Conservation (phyloP, 306 rosid genomes). For the Medicago lupulina region DNA sequence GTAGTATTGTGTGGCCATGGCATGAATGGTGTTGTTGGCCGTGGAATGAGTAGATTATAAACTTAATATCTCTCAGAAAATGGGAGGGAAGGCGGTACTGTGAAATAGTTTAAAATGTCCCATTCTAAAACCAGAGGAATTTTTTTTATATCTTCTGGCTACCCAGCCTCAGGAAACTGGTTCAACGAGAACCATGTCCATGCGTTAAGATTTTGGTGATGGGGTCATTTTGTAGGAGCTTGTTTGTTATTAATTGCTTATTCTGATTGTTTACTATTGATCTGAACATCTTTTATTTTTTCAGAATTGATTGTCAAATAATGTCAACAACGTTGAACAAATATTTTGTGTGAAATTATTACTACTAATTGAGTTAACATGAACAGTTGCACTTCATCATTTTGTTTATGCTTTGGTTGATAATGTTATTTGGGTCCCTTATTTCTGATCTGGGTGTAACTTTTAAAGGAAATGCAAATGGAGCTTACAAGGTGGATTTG, state of each 20-base stretch:
- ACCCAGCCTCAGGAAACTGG: conserved; percentile 16
- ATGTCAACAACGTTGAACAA: conserved; percentile 11
- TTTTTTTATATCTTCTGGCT: neutral
- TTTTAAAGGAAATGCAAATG: conserved; percentile 63
- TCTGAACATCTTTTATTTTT: neutral
- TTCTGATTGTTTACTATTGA: conserved; percentile 12
- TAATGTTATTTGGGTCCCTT: conserved; percentile 23
- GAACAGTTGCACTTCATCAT: no score
- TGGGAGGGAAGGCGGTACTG: neutral
- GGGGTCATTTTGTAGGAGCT: neutral
- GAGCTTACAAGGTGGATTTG: conserved; percentile 80
- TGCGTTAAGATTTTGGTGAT: neutral
- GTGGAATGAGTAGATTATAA: conserved; percentile 17
- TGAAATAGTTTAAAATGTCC: neutral
- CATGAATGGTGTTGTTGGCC: neutral
- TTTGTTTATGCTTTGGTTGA: neutral
- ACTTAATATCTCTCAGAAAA: neutral
- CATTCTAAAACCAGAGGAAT: neutral
- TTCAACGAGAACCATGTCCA: neutral
- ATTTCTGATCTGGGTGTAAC: conserved; percentile 12
- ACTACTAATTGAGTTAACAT: neutral
- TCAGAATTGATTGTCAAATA: neutral
- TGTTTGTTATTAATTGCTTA: conserved; percentile 6
- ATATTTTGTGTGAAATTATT: neutral
- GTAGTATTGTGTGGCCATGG: conserved; percentile 10